Evolutionary conservation across 176 grass and related monocot species (phyloP).

Genomic region (Bolboschoenus planiculmis): DNA sequence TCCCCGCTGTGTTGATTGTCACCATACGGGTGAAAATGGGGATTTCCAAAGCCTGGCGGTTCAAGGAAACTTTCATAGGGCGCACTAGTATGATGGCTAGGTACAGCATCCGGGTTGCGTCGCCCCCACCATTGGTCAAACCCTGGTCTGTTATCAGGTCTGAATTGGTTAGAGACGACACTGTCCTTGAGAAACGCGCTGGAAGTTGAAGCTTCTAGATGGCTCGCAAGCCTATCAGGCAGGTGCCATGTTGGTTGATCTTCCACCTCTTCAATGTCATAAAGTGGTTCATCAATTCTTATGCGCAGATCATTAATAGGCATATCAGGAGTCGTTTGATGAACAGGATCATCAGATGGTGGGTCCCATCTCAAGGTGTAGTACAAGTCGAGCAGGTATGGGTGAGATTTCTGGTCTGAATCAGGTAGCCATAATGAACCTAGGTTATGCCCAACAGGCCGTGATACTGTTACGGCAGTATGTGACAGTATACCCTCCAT

Average conservation of each 20-base stretch:
- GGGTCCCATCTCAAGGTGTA: slow-evolving; percentile 42
- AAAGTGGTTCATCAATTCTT: slow-evolving; percentile 18
- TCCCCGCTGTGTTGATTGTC: slow-evolving; percentile 32
- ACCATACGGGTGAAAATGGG: slow-evolving; percentile 12
- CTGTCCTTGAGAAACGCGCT: slow-evolving; percentile 42
- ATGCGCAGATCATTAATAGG: slow-evolving; percentile 4
- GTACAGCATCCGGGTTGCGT: background rate
- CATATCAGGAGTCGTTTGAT: slow-evolving; percentile 9
- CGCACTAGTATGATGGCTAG: background rate
- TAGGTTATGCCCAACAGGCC: slow-evolving; percentile 32
- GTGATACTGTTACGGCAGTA: slow-evolving; percentile 15
- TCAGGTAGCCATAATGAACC: slow-evolving; percentile 49
- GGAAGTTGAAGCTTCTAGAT: slow-evolving; percentile 68
- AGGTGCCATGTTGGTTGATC: slow-evolving; percentile 18
- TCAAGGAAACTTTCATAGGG: slow-evolving; percentile 23
- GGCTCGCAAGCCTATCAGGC: slow-evolving; percentile 39
- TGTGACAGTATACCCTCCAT: slow-evolving; percentile 35
- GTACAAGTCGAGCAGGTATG: slow-evolving; percentile 88
- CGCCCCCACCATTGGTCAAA: slow-evolving; percentile 46
- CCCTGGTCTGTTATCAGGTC: background rate
- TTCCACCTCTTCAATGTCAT: slow-evolving; percentile 39
- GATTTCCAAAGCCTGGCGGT: slow-evolving; percentile 23
- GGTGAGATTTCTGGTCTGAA: slow-evolving; percentile 49
- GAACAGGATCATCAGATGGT: slow-evolving; percentile 23
- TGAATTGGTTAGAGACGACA: background rate